phyloP scores from a whole-genome alignment of 2,329 filamentous ascomycete species.

The Leptodontidium sp. region DNA sequence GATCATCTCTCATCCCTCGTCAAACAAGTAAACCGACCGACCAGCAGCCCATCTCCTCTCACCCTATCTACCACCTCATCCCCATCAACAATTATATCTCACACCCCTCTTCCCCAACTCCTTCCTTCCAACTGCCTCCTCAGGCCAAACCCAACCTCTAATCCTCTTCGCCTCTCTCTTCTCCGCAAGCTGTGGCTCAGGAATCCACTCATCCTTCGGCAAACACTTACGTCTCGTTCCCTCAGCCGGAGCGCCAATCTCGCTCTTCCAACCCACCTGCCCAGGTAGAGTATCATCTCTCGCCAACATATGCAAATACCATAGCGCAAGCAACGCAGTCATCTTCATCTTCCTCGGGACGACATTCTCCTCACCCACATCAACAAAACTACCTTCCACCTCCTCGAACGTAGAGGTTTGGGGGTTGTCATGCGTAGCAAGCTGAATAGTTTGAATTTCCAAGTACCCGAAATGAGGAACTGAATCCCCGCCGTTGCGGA shows the following conservation, averaged over 20 bases:
- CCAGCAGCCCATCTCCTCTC: constrained; percentile 22
- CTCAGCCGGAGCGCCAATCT: constrained; percentile 79
- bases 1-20: constrained; percentile 19
- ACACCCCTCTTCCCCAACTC: constrained; percentile 75
- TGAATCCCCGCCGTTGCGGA: constrained; percentile 75
- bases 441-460: constrained; percentile 72
- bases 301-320: constrained; percentile 79
- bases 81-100: constrained; percentile 52
- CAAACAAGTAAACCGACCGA: constrained; percentile 10
- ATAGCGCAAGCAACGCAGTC: constrained; percentile 78
- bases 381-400: constrained; percentile 34
- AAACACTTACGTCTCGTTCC: constrained; percentile 74
- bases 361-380: constrained; percentile 45
- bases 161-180: constrained; percentile 79
- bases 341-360: constrained; percentile 66
- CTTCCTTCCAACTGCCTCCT: constrained; percentile 75
- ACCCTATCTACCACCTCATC: not conserved
- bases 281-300: constrained; percentile 65
- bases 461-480: constrained; percentile 71
- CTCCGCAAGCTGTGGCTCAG: constrained; percentile 74
- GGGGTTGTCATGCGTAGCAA: constrained; percentile 52
- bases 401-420: constrained; percentile 37
- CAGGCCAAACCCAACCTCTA: constrained; percentile 78
- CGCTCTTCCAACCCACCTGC: constrained; percentile 70
- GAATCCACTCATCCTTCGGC: constrained; percentile 79